Evolutionary conservation across 768 basidiomycete species (phyloP), one percentile per base, ranked within the genome.

Genomic region (Trametes maxima): DNA sequence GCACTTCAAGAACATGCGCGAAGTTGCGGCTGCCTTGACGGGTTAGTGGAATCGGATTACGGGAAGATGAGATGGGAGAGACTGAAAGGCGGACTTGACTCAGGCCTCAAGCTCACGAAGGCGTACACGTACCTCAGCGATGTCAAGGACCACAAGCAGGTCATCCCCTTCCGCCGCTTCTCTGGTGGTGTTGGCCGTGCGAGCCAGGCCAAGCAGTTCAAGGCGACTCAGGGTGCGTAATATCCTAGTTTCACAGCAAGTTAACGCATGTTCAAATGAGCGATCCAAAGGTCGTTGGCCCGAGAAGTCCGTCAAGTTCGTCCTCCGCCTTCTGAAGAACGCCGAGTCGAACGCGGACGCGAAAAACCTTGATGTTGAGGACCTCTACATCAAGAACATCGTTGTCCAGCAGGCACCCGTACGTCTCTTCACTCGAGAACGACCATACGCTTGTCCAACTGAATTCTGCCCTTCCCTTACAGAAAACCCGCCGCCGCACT

Each of bases 1-100:
- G 49, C 96, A 98, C 82, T 99, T 97, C 88, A 99, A 99, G 90
- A 99, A 98, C 86, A 98, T 97, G 94, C 89, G 93, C 65, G 97
- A 99, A 79, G 97, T 98, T 58, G 95, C 92, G 53, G 96, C 96
- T 66, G 94, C 92, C 67, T 82, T 98, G 66, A 85, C 88, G 67
- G 95, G 95, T 94, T 66, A 71, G 83, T 77, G 14, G 13, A 36
- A 19, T 39, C 46, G 42, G 35, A 35, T 35, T 8, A 17, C 19
- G n/a, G 45, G 5, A 12, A 25, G 33, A n/a, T 17, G 49, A 7
- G 35, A 10, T 37, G 22, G 24, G 54, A 44, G 49, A 33, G 39
- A 51, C 53, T 56, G 51, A 63, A 59, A 40, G 59, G 54, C 58
- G 57, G 66, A 19, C n/a, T 12, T 28, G 25, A 40, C 43, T 28